These are phyloP conservation scores for Tetrapisispora nanseiensis DNA, from an alignment of 805 yeast genomes.

Conservation along the genomic window DNA sequence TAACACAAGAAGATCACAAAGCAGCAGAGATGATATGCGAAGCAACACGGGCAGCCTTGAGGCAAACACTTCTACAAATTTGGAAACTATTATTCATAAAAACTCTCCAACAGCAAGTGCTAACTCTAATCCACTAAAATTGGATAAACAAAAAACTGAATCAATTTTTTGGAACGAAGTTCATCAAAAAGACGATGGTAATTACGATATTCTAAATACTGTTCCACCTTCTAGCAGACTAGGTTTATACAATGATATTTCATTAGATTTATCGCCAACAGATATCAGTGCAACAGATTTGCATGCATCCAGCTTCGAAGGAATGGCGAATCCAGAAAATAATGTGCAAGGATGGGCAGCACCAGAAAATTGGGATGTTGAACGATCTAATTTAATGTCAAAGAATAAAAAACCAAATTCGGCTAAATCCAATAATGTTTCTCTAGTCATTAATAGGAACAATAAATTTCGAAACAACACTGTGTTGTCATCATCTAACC, in stretches of 20 bases:
- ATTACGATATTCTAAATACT: neutral
- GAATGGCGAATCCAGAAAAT: neutral
- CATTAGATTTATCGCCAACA: neutral
- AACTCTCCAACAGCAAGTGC: neutral
- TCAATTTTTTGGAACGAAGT: conserved; percentile 3
- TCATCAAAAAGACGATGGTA: neutral
- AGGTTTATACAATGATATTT: neutral
- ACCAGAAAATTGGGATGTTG: conserved; percentile 57
- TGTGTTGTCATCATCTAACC: neutral
- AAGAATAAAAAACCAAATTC: conserved; percentile 7
- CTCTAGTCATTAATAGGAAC: conserved; percentile 1
- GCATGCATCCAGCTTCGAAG: neutral
- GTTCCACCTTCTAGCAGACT: neutral
- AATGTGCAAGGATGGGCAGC: conserved; percentile 36
- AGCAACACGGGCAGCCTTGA: conserved; percentile 6
- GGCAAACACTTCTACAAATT: conserved; percentile 12
- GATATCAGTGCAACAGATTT: neutral
- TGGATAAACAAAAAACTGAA: conserved; percentile 1
- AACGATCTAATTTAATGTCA: conserved; percentile 12
- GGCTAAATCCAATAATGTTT: conserved; percentile 3
- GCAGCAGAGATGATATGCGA: neutral
- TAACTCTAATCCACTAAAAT: neutral
- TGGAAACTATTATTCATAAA: conserved; percentile 3
- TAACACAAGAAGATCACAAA: neutral
- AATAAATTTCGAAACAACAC: conserved; percentile 8